Evolutionary conservation across 192 early-diverging fungal genomes (phyloP), one percentile per base, ranked within the genome.

Genomic region (Podila epicladia): DNA sequence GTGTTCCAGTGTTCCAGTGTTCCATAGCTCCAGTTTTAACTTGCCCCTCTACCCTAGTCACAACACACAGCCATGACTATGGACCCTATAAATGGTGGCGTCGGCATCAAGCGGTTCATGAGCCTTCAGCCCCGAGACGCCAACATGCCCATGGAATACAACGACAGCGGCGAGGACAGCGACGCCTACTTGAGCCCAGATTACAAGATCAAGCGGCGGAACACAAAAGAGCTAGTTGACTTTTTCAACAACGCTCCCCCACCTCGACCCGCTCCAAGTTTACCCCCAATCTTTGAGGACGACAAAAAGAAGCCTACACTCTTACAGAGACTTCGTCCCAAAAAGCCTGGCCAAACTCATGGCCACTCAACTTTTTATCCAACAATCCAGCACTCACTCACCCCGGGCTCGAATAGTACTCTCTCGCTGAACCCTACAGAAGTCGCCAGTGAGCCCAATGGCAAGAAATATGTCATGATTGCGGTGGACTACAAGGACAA

Each of bases 381-480:
- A 4, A 62, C 51, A 58, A 5, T 28, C 49, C 32, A 22, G 3
- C 17, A 74, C 57, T 22, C 53, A 45, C 41, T 45, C 37, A 62
- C 72, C 0, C 45, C 65, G 0, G 60, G 64, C n/a, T 22, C 48
- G 8, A 24, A 9, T 2, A 74, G 72, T 26, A 45, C n/a, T 22
- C 53, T 55, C 37, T 13, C 7, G 2, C 32, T n/a, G n/a, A 28
- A 60, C 26, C n/a, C 51, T 12, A 2, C 67, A 9, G 67, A 58
- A 15, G 35, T 45, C 1, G 71, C 77, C 9, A 73, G 67, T 6
- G 15, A 69, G n/a, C 77, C 77, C 6, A 80, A 80, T 24, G 77
- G 77, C 22, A 80, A 69, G 33, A 80, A 80, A 41, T 80, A 80
- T 53, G 33, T 80, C 57, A 80, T 80, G 77, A 80, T 80, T 59